Base-by-base conservation (phyloP, 352 stramenopile species). In the Saprolegnia parasitica region DNA sequence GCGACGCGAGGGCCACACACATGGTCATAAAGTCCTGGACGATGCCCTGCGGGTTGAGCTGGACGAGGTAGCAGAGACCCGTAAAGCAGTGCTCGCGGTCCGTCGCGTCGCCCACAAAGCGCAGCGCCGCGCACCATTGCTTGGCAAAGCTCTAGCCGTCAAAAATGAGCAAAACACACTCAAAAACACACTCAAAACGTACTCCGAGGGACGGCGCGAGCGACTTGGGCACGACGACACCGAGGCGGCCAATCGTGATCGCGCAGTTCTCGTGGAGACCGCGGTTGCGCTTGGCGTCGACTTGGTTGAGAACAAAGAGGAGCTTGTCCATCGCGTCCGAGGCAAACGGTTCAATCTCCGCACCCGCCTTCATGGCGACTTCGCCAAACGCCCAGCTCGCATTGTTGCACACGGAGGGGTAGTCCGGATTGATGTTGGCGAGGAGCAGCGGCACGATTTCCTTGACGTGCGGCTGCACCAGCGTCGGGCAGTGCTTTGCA, bases 351-450 rank as follows among this genome's bases (percentile, higher is more conserved):
- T 89, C 77, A 74, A 97, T 95, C 45, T 93, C 88, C n/a, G 75
- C 74, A 23, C 85, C 86, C 23, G 93, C 87, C 56, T 89, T 86
- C 39, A 95, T 78, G 9, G 89, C 87, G 66, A 97, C 94, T 74
- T 97, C 89, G 13, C 89, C 89, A 15, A 97, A 83, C 35, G 89
- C 92, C 89, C 89, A 97, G 68, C 88, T 96, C 49, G 89, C 89
- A 73, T 97, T 97, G 79, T 97, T 97, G 84, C 89, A 97, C 60
- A 97, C 89, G 8, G 85, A 95, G 45, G 88, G 85, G 67, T 89
- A 78, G 62, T 96, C 86, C 0, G 88, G 83, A 61, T 96, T 81
- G 37, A 97, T 91, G 74, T 91, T 97, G 56, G 91, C 76, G 61
- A 97, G 92, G 16, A 97, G 76, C 47, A 93, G 86, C 9, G 87